Percentiles rank a stretch among this genome's conserved stretches.
phyloP scores from a whole-genome alignment of 148 eudicot species.

The Persicaria maculosa region DNA sequence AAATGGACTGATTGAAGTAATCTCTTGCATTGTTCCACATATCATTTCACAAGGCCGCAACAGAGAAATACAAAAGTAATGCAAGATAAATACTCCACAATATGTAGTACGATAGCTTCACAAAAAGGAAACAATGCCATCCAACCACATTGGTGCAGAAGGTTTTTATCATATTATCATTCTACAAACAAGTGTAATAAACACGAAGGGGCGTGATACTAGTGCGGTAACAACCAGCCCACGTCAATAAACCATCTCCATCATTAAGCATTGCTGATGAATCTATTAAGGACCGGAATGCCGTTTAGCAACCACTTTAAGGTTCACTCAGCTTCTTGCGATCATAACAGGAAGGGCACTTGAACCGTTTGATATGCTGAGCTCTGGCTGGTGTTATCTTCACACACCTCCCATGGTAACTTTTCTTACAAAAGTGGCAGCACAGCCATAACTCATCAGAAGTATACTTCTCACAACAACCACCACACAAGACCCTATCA shows the following conservation, averaged over 20 bases:
- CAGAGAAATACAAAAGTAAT: neutral
- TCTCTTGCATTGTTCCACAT: no score
- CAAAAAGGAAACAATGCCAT: neutral
- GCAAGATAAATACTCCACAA: neutral
- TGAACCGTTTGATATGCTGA: conserved; percentile 92
- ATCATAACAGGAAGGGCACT: conserved; percentile 78
- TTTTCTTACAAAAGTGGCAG: conserved; percentile 77
- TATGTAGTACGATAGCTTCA: neutral
- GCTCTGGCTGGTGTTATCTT: conserved; percentile 90
- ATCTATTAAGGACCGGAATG: neutral
- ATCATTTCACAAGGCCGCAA: neutral
- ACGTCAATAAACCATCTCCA: neutral
- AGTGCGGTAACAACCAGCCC: neutral
- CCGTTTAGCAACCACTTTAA: no score
- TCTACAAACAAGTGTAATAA: no score
- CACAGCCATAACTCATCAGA: conserved; percentile 85
- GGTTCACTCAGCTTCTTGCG: no score
- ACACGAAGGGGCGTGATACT: neutral
- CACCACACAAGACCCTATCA: conserved; percentile 75
- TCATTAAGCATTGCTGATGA: neutral
- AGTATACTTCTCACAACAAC: conserved; percentile 72
- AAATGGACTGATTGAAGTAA: no score
- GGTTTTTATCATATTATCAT: neutral
- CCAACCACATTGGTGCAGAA: neutral
- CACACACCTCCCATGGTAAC: conserved; percentile 94